These are phyloP conservation scores for Fragaria iinumae DNA, from an alignment of 306 rosid species.

Conservation along the genomic window DNA sequence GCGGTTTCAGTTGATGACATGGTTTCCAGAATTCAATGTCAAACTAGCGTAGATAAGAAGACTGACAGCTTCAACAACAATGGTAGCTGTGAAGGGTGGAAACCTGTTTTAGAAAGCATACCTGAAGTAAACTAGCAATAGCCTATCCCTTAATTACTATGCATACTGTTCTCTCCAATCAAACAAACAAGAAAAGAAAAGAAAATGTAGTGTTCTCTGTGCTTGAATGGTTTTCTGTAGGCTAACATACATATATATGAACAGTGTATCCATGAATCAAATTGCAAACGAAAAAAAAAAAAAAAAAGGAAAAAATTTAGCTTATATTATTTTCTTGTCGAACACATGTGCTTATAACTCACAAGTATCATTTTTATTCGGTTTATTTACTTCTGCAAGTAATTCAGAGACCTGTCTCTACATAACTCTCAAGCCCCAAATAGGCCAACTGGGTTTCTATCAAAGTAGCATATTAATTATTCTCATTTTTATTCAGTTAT, in stretches of 20 bases:
- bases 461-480: neutral
- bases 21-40: constrained; percentile 40
- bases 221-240: constrained; percentile 11
- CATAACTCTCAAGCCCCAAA: neutral
- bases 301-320: neutral
- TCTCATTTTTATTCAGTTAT: neutral
- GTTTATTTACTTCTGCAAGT: neutral
- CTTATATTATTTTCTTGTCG: neutral
- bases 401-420: neutral
- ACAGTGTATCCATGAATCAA: constrained; percentile 20
- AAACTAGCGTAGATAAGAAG: constrained; percentile 25
- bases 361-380: neutral
- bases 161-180: neutral
- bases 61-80: constrained; percentile 23
- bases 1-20: constrained; percentile 51
- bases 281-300: neutral
- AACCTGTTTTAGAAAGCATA: constrained; percentile 73
- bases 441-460: neutral
- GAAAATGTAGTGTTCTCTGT: neutral
- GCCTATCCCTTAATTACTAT: neutral
- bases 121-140: constrained; percentile 63
- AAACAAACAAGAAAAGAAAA: neutral
- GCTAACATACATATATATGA: neutral
- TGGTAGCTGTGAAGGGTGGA: constrained; percentile 46
- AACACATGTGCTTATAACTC: neutral